Evolutionary conservation across 495 filamentous ascomycete genomes (phyloP).

Genomic region (Aspergillus cavernicola): DNA sequence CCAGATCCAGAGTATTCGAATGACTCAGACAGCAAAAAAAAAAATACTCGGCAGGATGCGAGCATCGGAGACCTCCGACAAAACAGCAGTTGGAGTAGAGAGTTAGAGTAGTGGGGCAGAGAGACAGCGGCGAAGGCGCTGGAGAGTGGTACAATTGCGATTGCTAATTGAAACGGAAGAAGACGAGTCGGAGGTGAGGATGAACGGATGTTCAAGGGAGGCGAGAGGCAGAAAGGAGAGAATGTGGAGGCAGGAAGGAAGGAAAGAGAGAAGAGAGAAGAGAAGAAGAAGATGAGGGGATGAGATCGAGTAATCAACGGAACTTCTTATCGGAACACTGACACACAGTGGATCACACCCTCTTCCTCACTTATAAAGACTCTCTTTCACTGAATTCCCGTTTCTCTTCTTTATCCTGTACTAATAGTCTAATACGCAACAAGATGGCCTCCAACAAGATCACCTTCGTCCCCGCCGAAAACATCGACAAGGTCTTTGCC

Average conservation of each 20-base stretch:
- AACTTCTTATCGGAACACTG: too few relatives aligned
- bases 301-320: conserved; percentile 17
- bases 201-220: conserved; percentile 7
- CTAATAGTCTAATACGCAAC: background rate
- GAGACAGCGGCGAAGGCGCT: background rate
- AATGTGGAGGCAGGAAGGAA: background rate
- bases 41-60: conserved; percentile 17
- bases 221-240: background rate
- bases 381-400: background rate
- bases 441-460: too few relatives aligned
- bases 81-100: background rate
- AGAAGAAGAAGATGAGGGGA: conserved; percentile 10
- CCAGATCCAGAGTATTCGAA: background rate
- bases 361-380: background rate
- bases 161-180: conserved; percentile 5
- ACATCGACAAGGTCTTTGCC: conserved; percentile 68
- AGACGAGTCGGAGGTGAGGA: conserved; percentile 6
- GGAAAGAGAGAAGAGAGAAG: background rate
- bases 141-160: conserved; percentile 2
- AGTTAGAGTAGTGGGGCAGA: conserved; percentile 1
- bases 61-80: conserved; percentile 28
- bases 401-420: too few relatives aligned
- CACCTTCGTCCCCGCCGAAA: conserved; percentile 42
- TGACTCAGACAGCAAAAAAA: background rate
- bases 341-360: conserved; percentile 2